Evolutionary conservation across 164 flowering plant genomes (phyloP).

Genomic region (Sextonia rubra): DNA sequence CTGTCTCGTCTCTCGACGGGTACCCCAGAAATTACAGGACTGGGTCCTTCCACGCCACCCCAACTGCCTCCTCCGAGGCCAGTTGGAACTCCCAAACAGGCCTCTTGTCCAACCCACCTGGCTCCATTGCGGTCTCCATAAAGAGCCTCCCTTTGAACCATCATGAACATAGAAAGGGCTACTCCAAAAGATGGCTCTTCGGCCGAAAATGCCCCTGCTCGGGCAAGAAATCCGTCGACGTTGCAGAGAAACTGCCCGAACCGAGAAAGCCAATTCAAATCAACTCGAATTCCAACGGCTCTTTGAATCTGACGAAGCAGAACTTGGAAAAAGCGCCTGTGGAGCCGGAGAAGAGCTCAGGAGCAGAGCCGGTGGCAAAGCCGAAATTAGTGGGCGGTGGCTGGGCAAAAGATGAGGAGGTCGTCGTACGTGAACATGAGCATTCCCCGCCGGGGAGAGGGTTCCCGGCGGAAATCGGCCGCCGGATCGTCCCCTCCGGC

Average conservation of each 20-base stretch:
- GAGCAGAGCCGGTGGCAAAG: slow-evolving; percentile 5
- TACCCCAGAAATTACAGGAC: slow-evolving; percentile 37
- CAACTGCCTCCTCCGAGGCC: slow-evolving; percentile 87
- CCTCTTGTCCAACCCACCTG: slow-evolving; percentile 60
- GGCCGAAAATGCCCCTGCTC: slow-evolving; percentile 65
- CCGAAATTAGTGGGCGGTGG: slow-evolving; percentile 4
- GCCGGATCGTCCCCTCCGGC: slow-evolving; percentile 18
- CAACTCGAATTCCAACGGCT: neutral
- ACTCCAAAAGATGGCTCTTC: slow-evolving; percentile 41
- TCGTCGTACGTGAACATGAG: neutral
- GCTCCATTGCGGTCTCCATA: slow-evolving; percentile 38
- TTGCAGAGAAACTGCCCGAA: slow-evolving; percentile 36
- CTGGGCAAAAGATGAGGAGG: slow-evolving; percentile 10
- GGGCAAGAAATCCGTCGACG: slow-evolving; percentile 61
- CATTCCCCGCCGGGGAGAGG: slow-evolving; percentile 15
- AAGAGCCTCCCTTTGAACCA: slow-evolving; percentile 18
- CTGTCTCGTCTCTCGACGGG: slow-evolving; percentile 51
- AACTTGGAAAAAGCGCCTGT: neutral
- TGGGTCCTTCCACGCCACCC: slow-evolving; percentile 68
- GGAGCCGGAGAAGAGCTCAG: neutral
- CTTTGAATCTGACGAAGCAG: slow-evolving; percentile 11
- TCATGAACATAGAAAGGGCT: slow-evolving; percentile 16
- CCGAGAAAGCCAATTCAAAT: slow-evolving; percentile 16
- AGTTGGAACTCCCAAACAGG: slow-evolving; percentile 95
- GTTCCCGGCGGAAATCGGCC: slow-evolving; percentile 13